Percentiles rank a stretch among this genome's conserved stretches.
These are phyloP conservation scores for Cyberlindnera japonica DNA, from an alignment of 805 yeast genomes.

Conservation along the genomic window DNA sequence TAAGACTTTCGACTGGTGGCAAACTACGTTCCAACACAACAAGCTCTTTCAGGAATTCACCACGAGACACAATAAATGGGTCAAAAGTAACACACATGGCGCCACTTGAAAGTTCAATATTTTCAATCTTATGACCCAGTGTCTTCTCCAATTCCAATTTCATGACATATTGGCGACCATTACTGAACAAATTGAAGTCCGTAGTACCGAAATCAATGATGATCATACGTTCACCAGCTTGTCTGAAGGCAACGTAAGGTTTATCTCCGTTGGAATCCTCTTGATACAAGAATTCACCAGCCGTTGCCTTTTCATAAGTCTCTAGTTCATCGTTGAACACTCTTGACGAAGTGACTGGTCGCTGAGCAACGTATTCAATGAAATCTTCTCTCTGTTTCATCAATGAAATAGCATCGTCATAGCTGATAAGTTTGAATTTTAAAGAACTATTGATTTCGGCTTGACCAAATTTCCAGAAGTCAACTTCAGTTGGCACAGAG, in stretches of 20 bases:
- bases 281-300: slow-evolving; percentile 22
- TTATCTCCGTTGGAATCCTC: slow-evolving; percentile 39
- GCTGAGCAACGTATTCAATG: slow-evolving; percentile 43
- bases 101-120: slow-evolving; percentile 94
- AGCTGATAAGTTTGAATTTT: slow-evolving; percentile 71
- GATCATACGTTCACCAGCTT: slow-evolving; percentile 93
- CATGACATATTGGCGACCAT: slow-evolving; percentile 80
- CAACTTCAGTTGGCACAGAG: slow-evolving; percentile 92
- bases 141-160: slow-evolving; percentile 59
- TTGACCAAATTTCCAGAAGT: slow-evolving; percentile 98
- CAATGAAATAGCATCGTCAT: slow-evolving; percentile 63
- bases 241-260: slow-evolving; percentile 81
- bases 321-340: slow-evolving; percentile 43
- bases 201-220: slow-evolving; percentile 91
- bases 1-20: slow-evolving; percentile 72
- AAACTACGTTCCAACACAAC: slow-evolving; percentile 72
- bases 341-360: slow-evolving; percentile 27
- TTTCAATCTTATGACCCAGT: slow-evolving; percentile 60
- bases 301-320: slow-evolving; percentile 59
- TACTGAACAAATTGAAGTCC: slow-evolving; percentile 74
- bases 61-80: slow-evolving; percentile 56
- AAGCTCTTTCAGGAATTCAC: slow-evolving; percentile 55
- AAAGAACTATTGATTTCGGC: slow-evolving; percentile 89
- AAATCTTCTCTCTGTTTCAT: slow-evolving; percentile 55
- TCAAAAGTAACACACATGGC: slow-evolving; percentile 88